Evolutionary conservation across 1,284 basidiomycete species (phyloP), one percentile per base, ranked within the genome.

Genomic region (Earliella scabrosa): DNA sequence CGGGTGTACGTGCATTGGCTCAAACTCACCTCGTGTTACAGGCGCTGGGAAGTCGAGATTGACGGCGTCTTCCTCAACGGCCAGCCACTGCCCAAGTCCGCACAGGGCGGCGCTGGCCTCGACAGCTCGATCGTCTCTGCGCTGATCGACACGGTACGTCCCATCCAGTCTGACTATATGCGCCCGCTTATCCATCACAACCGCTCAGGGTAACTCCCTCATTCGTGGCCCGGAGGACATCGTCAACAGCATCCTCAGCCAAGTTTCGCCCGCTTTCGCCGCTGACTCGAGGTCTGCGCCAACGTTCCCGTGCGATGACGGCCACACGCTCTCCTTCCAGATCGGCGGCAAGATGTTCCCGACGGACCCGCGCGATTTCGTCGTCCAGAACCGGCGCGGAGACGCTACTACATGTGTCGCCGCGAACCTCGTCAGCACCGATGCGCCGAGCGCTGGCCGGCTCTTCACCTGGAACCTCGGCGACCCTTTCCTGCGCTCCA

Each of bases 311-410:
- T 83, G 82, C 67, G 65, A 70, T 6, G 70, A 71, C 8, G 76
- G 85, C 2, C 87, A 87, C 59, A 81, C 69, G 2, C 69, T 89
- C 20, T 70, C 76, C 0, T 90, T 87, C 69, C 71, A 83, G 61
- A 86, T 90, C 47, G 83, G 81, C 21, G 87, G 87, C 2, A 76
- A 75, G 64, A 69, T 79, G 54, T 90, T 89, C 71, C 80, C 83
- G 4, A 77, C 87, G 32, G 87, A 88, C 67, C 82, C 86, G 27
- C 79, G 85, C 34, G 87, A 89, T 68, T 85, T 89, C 59, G 69
- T 80, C 10, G 66, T 70, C 7, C 79, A 79, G 60, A 67, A 69
- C 23, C 66, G 60, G 44, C 55, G 64, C 1, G 73, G 72, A 21
- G 72, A 80, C 53, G 72, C 78, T 1, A 69, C 70, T 14, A 70